Evolutionary conservation across 257 asterid species (phyloP).

Genomic region (Marsdenia floribunda): DNA sequence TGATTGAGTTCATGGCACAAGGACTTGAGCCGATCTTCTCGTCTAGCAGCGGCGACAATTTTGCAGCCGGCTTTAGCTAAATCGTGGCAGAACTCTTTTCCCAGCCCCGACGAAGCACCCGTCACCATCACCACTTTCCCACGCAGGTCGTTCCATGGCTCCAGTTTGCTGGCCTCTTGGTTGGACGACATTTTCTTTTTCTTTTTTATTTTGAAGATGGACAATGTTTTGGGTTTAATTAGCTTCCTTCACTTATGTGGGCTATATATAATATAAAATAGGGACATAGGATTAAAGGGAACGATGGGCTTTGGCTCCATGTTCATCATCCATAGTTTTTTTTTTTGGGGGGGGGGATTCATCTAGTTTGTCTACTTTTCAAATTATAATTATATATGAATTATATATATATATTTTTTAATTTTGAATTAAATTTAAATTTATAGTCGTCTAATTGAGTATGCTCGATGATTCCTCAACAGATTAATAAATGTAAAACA

Average conservation of each 20-base stretch:
- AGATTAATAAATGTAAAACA: too few relatives aligned
- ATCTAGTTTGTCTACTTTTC: too few relatives aligned
- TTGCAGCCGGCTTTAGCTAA: slow-evolving; percentile 43
- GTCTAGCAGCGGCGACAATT: slow-evolving; percentile 48
- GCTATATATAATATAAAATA: background rate
- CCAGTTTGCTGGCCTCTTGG: slow-evolving; percentile 12
- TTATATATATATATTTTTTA: too few relatives aligned
- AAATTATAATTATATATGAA: too few relatives aligned
- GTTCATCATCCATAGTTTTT: too few relatives aligned
- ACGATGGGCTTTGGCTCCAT: too few relatives aligned
- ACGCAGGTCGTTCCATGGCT: slow-evolving; percentile 15
- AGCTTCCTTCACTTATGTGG: too few relatives aligned
- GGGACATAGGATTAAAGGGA: too few relatives aligned
- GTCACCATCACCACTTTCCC: slow-evolving; percentile 46
- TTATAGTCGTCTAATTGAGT: too few relatives aligned
- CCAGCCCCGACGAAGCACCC: slow-evolving; percentile 51
- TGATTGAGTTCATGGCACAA: slow-evolving; percentile 39
- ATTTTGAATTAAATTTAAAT: too few relatives aligned
- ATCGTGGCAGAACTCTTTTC: slow-evolving; percentile 39
- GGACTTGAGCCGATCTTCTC: slow-evolving; percentile 35
- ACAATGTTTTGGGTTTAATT: background rate
- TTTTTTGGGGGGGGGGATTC: too few relatives aligned
- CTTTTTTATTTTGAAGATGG: background rate
- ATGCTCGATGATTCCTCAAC: too few relatives aligned
- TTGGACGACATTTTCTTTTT: slow-evolving; percentile 10